Base-by-base conservation (phyloP, 169 alveolate genomes). In the Ichthyophthirius multifiliis region DNA sequence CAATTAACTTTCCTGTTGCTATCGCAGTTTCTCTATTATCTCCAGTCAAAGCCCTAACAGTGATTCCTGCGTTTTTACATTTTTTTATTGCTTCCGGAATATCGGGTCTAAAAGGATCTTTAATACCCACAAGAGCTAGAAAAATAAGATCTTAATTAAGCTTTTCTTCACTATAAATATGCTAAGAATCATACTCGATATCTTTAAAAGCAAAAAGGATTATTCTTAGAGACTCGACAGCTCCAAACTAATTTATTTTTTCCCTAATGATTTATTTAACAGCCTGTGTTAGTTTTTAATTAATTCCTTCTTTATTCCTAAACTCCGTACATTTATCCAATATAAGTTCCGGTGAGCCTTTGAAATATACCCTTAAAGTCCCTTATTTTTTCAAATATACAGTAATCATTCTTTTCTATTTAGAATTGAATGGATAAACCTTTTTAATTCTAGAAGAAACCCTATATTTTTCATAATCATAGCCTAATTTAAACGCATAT, bases 321-420 rank as follows among this genome's bases (percentile, higher is more conserved):
- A 85, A 90, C 74, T 76, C 75, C 23, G 87, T 43, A 44, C 93
- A 80, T 23, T 55, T 32, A 7, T 76, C 78, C 4, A 86, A 77
- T 1, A 95, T 89, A 34, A 85, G 75, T 43, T 95, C 98, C 15
- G 96, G 90, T 31, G 97, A 96, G 13, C 98, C 98, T 75, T 90
- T 93, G 10, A 90, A 83, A 73, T 87, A 86, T 4, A 90, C 67
- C 64, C 95, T 81, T 9, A 43, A 63, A 6, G 55, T 41, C n/a
- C 47, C 34, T 45, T 76, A 65, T 4, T 82, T 65, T 15, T 45
- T 44, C 39, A 32, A 34, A 7, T 84, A 47, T 1, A 79, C 73
- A 15, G 82, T 78, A 18, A 85, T 78, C 87, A 83, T 79, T 75
- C 88, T 74, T 76, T 93, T 93, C 71, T 92, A 83, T 5, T 75